phyloP scores from a whole-genome alignment of 2,329 filamentous ascomycete genomes.

The Ophiostoma perfectum region DNA sequence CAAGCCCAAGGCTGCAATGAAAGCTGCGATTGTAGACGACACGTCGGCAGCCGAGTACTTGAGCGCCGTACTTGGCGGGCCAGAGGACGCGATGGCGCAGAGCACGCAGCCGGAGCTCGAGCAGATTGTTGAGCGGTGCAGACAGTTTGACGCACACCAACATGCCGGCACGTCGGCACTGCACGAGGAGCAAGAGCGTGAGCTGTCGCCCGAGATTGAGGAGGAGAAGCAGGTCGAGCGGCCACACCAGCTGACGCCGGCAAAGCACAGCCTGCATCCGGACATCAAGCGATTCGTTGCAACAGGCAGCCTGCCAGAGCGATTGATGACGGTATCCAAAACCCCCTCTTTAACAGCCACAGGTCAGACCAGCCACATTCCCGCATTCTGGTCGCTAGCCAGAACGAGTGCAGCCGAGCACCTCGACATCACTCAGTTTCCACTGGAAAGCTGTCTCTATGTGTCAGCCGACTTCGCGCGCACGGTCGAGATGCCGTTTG shows the following conservation, averaged over 20 bases:
- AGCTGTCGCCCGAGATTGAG: constrained; percentile 60
- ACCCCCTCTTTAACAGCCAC: background rate
- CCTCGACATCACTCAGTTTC: constrained; percentile 35
- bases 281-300: constrained; percentile 41
- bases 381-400: constrained; percentile 43
- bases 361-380: constrained; percentile 22
- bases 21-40: background rate
- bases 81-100: background rate
- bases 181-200: constrained; percentile 64
- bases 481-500: constrained; percentile 35
- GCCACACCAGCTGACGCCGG: constrained; percentile 38
- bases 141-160: background rate
- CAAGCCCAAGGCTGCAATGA: background rate
- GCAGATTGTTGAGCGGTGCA: background rate
- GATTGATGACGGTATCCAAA: constrained; percentile 31
- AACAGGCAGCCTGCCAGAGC: constrained; percentile 33
- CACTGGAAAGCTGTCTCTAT: constrained; percentile 34
- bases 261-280: constrained; percentile 39
- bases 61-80: background rate
- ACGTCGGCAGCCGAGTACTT: background rate
- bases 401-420: constrained; percentile 37
- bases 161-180: constrained; percentile 34
- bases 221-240: constrained; percentile 51
- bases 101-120: background rate
- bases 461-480: constrained; percentile 47